A percentile compares a stretch with the other conserved stretches of the same genome.
phyloP scores from a whole-genome alignment of 805 yeast genomes.

The Wickerhamiella azyma region DNA sequence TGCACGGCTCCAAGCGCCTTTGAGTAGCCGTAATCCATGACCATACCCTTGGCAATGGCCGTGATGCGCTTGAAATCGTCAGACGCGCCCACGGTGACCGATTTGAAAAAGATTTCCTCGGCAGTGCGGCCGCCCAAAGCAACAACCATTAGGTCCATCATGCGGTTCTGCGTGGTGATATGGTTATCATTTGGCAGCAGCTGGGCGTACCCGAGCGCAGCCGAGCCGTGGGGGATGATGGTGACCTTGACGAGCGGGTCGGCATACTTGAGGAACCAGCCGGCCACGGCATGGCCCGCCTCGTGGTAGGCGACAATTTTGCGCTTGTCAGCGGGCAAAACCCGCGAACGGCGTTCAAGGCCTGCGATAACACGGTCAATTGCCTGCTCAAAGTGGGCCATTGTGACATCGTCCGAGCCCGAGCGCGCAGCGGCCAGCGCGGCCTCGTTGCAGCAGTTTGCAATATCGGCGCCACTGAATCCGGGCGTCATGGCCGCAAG shows the following conservation, averaged over 20 bases:
- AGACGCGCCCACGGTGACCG: constrained; percentile 84
- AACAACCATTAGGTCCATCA: constrained; percentile 80
- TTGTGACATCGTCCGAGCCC: constrained; percentile 45
- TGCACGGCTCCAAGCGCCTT: constrained; percentile 55
- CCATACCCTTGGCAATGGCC: constrained; percentile 80
- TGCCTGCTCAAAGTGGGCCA: constrained; percentile 77
- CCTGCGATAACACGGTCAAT: constrained; percentile 93
- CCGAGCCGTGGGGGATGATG: constrained; percentile 87
- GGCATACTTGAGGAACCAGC: constrained; percentile 79
- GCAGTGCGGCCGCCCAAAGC: constrained; percentile 85
- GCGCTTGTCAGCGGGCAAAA: constrained; percentile 69
- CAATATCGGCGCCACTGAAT: constrained; percentile 91
- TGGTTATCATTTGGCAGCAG: constrained; percentile 83
- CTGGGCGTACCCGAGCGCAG: constrained; percentile 93
- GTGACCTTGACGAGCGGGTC: constrained; percentile 89
- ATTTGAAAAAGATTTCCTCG: constrained; percentile 75
- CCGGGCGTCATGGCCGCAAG: constrained; percentile 90
- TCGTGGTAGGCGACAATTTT: constrained; percentile 84
- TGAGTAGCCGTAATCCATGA: constrained; percentile 80
- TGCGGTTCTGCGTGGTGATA: constrained; percentile 60
- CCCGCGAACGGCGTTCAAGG: constrained; percentile 71
- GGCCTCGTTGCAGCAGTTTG: constrained; percentile 88
- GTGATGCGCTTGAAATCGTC: constrained; percentile 91
- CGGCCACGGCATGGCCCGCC: constrained; percentile 95
- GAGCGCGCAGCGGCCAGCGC: constrained; percentile 84